Conservation (phyloP, 2,329 filamentous ascomycete genomes). For the Alternaria brassicicola region DNA sequence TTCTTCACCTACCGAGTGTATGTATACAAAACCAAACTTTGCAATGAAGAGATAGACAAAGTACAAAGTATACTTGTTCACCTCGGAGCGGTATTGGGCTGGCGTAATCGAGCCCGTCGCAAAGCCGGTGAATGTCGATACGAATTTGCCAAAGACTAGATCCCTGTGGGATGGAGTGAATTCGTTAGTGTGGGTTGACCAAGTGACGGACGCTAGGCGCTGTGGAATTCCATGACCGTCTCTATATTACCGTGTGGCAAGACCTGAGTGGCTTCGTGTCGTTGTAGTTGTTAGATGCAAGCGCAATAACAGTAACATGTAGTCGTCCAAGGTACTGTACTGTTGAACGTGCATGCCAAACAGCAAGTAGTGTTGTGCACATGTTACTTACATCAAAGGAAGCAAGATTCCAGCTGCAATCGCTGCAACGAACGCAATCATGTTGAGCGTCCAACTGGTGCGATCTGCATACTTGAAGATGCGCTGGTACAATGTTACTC, state of each 20-base stretch:
- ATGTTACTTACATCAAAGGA: slow-evolving; percentile 51
- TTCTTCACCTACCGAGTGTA: slow-evolving; percentile 30
- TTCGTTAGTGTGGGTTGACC: not conserved
- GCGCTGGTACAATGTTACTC: slow-evolving; percentile 25
- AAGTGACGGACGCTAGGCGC: not conserved
- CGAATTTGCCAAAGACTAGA: slow-evolving; percentile 59
- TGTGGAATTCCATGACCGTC: not conserved
- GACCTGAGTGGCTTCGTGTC: not conserved
- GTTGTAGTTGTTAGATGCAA: not conserved
- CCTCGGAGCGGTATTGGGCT: slow-evolving; percentile 47
- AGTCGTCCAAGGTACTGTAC: not conserved
- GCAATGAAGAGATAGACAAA: slow-evolving; percentile 74
- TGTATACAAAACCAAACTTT: slow-evolving; percentile 67
- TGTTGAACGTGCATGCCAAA: not conserved
- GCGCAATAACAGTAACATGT: not conserved
- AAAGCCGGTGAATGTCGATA: slow-evolving; percentile 55
- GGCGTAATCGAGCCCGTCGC: slow-evolving; percentile 40
- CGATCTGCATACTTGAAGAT: slow-evolving; percentile 46
- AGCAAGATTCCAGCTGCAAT: slow-evolving; percentile 54
- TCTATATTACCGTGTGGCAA: not conserved
- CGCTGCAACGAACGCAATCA: slow-evolving; percentile 44
- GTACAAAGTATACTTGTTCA: slow-evolving; percentile 59
- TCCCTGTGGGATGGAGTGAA: slow-evolving; percentile 26
- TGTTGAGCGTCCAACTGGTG: slow-evolving; percentile 41
- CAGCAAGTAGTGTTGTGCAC: not conserved